Evolutionary conservation across 768 basidiomycete genomes (phyloP).

Genomic region (Cyathus striatus): DNA sequence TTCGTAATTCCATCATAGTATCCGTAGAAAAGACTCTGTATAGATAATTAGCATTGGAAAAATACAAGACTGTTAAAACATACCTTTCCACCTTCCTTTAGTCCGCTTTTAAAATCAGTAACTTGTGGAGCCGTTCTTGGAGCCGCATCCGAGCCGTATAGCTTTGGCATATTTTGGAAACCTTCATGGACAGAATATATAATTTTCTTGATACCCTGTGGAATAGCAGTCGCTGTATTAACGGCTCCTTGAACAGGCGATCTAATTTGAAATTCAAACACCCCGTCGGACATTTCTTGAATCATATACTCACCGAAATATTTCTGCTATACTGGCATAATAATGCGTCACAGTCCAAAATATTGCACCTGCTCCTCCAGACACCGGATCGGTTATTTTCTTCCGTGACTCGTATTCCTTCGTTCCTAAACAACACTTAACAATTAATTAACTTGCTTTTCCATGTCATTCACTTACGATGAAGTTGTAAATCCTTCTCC

Average conservation of each 20-base stretch:
- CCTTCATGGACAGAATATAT: constrained; percentile 36
- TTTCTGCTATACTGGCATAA: constrained; percentile 37
- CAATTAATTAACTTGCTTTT: no score
- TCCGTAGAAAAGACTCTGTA: constrained; percentile 24
- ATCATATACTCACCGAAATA: constrained; percentile 32
- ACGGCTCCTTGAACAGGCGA: neutral
- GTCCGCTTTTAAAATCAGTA: constrained; percentile 34
- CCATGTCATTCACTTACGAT: no score
- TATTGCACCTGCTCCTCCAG: constrained; percentile 40
- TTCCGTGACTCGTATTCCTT: constrained; percentile 9
- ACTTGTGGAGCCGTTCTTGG: constrained; percentile 35
- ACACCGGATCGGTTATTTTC: constrained; percentile 36
- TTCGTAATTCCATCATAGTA: constrained; percentile 33
- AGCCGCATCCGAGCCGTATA: constrained; percentile 33
- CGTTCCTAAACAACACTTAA: neutral
- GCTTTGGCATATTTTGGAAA: constrained; percentile 34
- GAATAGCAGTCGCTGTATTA: constrained; percentile 1
- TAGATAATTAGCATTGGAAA: neutral
- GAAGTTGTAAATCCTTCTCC: no score
- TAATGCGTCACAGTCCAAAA: constrained; percentile 44
- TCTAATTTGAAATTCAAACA: neutral
- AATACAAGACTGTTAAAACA: neutral
- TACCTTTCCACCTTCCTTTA: constrained; percentile 46
- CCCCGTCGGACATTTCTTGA: constrained; percentile 4
- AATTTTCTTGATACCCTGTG: constrained; percentile 33